Evolutionary conservation across 163 green algal species (phyloP).

Genomic region (Scenedesmus sp.): DNA sequence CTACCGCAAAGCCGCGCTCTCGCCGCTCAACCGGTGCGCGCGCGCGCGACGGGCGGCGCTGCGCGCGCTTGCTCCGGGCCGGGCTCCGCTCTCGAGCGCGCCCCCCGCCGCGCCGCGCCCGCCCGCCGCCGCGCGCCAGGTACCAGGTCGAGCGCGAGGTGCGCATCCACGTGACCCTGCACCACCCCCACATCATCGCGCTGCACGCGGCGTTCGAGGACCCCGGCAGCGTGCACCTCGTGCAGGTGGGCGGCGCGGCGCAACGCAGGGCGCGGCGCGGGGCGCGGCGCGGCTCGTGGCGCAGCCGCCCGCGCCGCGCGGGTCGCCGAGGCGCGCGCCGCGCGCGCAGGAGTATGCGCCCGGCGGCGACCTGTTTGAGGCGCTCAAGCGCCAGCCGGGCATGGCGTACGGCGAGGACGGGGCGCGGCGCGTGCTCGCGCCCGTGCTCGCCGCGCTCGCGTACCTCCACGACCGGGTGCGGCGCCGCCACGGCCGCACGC

Average conservation of each 20-base stretch:
- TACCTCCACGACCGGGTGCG: constrained; percentile 73
- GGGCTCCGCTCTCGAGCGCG: too few relatives aligned
- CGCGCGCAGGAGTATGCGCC: constrained; percentile 55
- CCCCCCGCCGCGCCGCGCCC: not conserved
- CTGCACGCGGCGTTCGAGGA: constrained; percentile 84
- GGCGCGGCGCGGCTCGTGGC: too few relatives aligned
- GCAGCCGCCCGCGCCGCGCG: too few relatives aligned
- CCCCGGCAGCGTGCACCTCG: constrained; percentile 77
- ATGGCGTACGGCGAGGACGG: constrained; percentile 63
- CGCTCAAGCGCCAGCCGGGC: constrained; percentile 62
- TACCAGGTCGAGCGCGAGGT: constrained; percentile 85
- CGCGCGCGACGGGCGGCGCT: not conserved
- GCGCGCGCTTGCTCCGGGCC: too few relatives aligned
- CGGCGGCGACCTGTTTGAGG: constrained; percentile 78
- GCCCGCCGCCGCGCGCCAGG: too few relatives aligned
- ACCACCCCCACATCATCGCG: constrained; percentile 81
- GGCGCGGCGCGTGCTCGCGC: constrained; percentile 54
- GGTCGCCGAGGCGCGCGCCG: too few relatives aligned
- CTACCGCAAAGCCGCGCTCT: constrained; percentile 85
- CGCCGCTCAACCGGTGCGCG: constrained; percentile 73
- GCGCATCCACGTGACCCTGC: constrained; percentile 69
- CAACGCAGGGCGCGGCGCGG: not conserved
- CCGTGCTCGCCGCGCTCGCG: constrained; percentile 65
- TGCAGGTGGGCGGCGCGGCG: constrained; percentile 36
- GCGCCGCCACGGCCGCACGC: too few relatives aligned